Base-by-base conservation (phyloP, 2,329 filamentous ascomycete genomes). In the Fusarium caatingaense region DNA sequence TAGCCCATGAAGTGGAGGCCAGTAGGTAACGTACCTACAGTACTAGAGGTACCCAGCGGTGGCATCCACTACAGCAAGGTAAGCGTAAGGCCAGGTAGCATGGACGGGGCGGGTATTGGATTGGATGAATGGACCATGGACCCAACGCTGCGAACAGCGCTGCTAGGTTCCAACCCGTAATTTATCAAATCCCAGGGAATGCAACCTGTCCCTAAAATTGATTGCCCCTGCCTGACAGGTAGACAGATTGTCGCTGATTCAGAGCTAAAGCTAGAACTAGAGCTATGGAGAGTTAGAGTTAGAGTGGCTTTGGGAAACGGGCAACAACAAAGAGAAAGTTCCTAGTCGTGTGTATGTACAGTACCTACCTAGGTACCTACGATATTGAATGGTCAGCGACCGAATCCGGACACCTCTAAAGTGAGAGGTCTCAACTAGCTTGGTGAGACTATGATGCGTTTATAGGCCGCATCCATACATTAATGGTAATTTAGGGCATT, bases 191-290 rank as follows among this genome's bases (percentile, higher is more conserved):
- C 42, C 50, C 32, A 73, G 68, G 72, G 72, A 74, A 74, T 74
- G 72, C 71, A 74, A 74, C 66, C 71, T 74, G 68, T 73, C 66
- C 72, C 72, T 61, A 67, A 71, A 56, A 73, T 66, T 56, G 60
- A 54, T 59, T 58, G 61, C 34, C 18, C 34, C 34, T 37, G 34
- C 34, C 18, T n/a, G 18, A 37, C 34, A 37, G 34, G 34, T n/a
- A 37, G 18, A n/a, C 18, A 37, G 18, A 37, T n/a, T n/a, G 18
- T n/a, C 10, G 34, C 34, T 37, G 34, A 18, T 37, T 37, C 34
- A 37, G 34, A 37, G 34, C 34, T 37, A 37, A 10, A 37, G 32
- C 32, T 18, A 37, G 34, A 37, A 9, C 18, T 37, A 37, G 34
- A 37, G 34, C 34, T 37, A n/a, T 18, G 30, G 7, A 32, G 15